A percentile compares a stretch with the other conserved stretches of the same genome.
Evolutionary conservation across 495 filamentous ascomycete species (phyloP).

Genomic region (Neurospora sp.): DNA sequence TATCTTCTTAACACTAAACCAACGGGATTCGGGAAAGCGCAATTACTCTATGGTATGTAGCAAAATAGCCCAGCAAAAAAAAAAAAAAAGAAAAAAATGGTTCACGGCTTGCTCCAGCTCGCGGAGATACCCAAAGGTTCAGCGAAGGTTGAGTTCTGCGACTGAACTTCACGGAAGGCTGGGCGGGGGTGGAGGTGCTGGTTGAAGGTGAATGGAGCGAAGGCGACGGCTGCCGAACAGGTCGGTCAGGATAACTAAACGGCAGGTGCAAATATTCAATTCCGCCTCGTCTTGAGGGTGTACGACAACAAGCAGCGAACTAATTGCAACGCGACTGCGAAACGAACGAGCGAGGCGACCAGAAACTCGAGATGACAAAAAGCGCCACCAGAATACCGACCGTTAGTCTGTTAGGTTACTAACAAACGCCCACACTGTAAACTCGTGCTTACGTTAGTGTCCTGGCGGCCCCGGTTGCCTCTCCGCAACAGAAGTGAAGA

Average conservation of each 20-base stretch:
- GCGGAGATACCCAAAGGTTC: background rate
- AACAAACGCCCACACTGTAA: background rate
- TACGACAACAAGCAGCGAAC: background rate
- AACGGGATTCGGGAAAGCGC: background rate
- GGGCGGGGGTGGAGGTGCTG: background rate
- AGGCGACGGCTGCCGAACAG: background rate
- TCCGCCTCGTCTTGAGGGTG: background rate
- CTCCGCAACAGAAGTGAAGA: background rate
- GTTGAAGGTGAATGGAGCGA: background rate
- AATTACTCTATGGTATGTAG: background rate
- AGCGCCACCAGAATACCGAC: background rate
- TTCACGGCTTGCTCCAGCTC: background rate
- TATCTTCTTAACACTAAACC: background rate
- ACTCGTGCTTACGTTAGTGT: background rate
- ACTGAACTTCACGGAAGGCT: background rate
- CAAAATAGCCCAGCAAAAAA: background rate
- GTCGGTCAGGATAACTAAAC: background rate
- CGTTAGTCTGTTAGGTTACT: background rate
- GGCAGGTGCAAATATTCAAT: background rate
- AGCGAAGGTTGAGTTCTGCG: background rate
- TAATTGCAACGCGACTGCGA: background rate
- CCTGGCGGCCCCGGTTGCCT: background rate
- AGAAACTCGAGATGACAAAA: background rate
- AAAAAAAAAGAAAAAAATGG: background rate
- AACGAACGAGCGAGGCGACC: background rate